These are phyloP conservation scores for Chlorella sp. DNA, from an alignment of 139 green algal species.

Conservation along the genomic window DNA sequence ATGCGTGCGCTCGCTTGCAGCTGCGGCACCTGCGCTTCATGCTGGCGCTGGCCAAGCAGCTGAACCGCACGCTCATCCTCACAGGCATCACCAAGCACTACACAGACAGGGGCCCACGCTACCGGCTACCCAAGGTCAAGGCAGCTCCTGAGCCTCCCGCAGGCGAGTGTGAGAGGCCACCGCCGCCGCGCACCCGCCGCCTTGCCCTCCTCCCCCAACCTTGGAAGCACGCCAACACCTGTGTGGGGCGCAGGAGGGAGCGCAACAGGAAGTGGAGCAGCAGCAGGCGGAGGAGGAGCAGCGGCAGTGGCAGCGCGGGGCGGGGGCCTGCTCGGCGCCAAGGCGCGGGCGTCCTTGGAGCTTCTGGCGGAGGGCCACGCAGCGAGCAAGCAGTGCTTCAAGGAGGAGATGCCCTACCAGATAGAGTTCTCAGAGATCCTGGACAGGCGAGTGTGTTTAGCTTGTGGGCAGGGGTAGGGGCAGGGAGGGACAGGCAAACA, in stretches of 20 bases:
- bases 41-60: not conserved
- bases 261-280: too few relatives aligned
- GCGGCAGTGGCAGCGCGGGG: too few relatives aligned
- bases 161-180: too few relatives aligned
- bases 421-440: not conserved
- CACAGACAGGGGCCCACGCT: not conserved
- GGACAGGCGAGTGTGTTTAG: not conserved
- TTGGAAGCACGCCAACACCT: too few relatives aligned
- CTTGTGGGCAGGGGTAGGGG: not conserved
- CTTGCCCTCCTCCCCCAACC: too few relatives aligned
- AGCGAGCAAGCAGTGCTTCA: not conserved
- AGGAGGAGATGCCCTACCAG: not conserved
- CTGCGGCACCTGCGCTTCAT: not conserved
- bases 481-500: not conserved
- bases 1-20: not conserved
- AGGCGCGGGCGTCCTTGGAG: not conserved
- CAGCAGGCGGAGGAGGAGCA: too few relatives aligned
- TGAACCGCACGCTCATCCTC: constrained; percentile 1
- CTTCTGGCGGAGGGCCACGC: not conserved
- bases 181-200: too few relatives aligned
- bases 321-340: too few relatives aligned
- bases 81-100: constrained; percentile 4
- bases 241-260: too few relatives aligned
- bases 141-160: too few relatives aligned
- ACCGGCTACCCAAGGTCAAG: not conserved